Percentiles rank a stretch among this genome's conserved stretches.
These are phyloP conservation scores for Epichloe festucae DNA, from an alignment of 2,329 filamentous ascomycete genomes.

Conservation along the genomic window DNA sequence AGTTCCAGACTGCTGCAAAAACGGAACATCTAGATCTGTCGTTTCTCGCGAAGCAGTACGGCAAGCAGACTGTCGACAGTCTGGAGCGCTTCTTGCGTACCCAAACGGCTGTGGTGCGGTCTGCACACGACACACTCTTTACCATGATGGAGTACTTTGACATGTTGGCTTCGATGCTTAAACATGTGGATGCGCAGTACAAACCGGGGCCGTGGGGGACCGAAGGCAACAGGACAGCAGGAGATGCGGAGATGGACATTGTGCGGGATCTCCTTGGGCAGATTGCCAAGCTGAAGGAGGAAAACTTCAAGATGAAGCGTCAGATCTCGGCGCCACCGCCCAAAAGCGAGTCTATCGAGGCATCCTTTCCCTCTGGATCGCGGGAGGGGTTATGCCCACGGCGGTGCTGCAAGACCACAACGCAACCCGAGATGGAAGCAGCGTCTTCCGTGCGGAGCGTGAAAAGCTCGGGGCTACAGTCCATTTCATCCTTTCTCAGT, in stretches of 20 bases:
- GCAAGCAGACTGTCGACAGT: not conserved
- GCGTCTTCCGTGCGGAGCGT: not conserved
- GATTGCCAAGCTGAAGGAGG: not conserved
- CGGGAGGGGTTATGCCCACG: not conserved
- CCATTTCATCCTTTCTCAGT: not conserved
- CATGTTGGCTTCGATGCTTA: not conserved
- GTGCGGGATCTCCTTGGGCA: not conserved
- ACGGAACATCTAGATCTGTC: not conserved
- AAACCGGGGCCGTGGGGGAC: not conserved
- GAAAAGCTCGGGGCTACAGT: not conserved
- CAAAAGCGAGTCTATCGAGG: not conserved
- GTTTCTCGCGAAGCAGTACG: not conserved
- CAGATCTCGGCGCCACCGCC: not conserved
- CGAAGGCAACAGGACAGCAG: not conserved
- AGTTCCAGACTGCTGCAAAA: not conserved
- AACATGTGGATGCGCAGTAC: not conserved
- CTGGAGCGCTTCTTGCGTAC: not conserved
- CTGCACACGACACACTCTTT: not conserved
- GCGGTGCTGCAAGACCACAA: not conserved
- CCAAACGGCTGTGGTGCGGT: not conserved
- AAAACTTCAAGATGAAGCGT: not conserved
- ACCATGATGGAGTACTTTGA: not conserved
- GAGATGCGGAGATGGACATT: not conserved
- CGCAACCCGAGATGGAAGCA: not conserved
- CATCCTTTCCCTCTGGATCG: not conserved